Conservation (phyloP, 495 filamentous ascomycete genomes). For the Lasiosphaeris hirsuta region DNA sequence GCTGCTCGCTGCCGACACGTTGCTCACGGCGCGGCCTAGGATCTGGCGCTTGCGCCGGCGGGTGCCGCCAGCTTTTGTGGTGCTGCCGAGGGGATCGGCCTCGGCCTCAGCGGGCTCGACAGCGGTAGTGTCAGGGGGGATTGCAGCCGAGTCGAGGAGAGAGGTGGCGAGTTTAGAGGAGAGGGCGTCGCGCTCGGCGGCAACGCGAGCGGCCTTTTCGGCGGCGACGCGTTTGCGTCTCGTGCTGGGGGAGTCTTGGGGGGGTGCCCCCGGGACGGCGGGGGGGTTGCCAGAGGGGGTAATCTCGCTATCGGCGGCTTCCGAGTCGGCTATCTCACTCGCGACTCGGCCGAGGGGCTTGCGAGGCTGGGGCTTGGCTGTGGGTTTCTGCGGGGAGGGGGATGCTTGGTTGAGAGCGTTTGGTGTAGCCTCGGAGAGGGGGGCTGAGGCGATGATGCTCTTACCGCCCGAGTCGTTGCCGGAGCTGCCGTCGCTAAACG, state of each 20-base stretch:
- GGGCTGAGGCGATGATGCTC: slow-evolving; percentile 18
- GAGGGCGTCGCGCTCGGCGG: slow-evolving; percentile 27
- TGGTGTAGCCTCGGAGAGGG: slow-evolving; percentile 39
- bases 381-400: slow-evolving; percentile 9
- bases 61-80: not conserved
- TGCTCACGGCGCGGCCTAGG: slow-evolving; percentile 50
- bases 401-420: slow-evolving; percentile 38
- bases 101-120: not conserved
- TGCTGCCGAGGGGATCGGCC: not conserved
- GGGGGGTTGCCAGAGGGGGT: slow-evolving; percentile 3
- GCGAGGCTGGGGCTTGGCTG: not conserved
- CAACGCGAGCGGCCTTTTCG: slow-evolving; percentile 12
- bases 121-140: slow-evolving; percentile 10
- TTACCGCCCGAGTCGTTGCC: slow-evolving; percentile 9
- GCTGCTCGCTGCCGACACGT: slow-evolving; percentile 42
- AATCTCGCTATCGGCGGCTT: slow-evolving; percentile 27
- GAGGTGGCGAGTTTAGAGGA: slow-evolving; percentile 28
- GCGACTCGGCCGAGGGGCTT: slow-evolving; percentile 23
- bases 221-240: slow-evolving; percentile 10
- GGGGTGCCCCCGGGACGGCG: not conserved
- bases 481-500: slow-evolving; percentile 8
- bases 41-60: slow-evolving; percentile 41
- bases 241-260: not conserved
- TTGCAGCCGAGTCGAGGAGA: slow-evolving; percentile 14
- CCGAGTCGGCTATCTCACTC: slow-evolving; percentile 45